Evolutionary conservation across 495 filamentous ascomycete species (phyloP), one percentile per base, ranked within the genome.

Genomic region (Barbatosphaeria neglecta): DNA sequence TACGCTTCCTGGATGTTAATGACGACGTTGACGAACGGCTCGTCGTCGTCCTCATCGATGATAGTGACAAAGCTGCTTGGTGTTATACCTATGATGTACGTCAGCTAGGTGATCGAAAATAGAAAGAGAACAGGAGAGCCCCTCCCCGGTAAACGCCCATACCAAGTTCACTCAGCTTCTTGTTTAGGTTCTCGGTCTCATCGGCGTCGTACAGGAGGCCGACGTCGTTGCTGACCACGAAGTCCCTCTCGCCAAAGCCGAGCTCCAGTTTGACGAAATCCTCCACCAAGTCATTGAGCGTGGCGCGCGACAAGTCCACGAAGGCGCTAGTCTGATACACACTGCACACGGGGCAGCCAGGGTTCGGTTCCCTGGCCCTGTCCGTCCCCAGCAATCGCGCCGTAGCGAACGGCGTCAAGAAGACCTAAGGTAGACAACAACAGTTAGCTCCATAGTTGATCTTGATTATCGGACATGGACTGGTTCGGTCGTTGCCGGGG

Each of bases 181-280:
- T 92, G 1, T 64, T 57, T 1, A 97, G 66, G 50, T 96, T 92
- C 49, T 94, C 89, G 6, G 87, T 86, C 50, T 90, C 72, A 46
- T 97, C 92, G 0, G 79, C 78, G 55, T 96, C 92, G 56, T 93
- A 99, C 5, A 97, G 70, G 7, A 84, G 66, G 40, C 80, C 81
- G n/a, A 70, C 61, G 2, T 83, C 81, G 41, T 76, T 88, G 49
- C 75, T 80, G 47, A 98, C 69, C 11, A 78, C 81, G 28, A 96
- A 75, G 31, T 95, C 90, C 44, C 66, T 72, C 17, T 90, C 82
- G 8, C 82, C 80, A 58, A 94, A 97, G 10, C 86, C 86, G 4
- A 96, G 65, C 43, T 84, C 62, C 10, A 66, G 40, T 44, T 76
- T 77, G 13, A 96, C 64, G 23, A 93, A 67, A 38, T 77, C 76